These are phyloP conservation scores for Silene noctiflora DNA, from an alignment of 179 eudicot species.

Conservation along the genomic window DNA sequence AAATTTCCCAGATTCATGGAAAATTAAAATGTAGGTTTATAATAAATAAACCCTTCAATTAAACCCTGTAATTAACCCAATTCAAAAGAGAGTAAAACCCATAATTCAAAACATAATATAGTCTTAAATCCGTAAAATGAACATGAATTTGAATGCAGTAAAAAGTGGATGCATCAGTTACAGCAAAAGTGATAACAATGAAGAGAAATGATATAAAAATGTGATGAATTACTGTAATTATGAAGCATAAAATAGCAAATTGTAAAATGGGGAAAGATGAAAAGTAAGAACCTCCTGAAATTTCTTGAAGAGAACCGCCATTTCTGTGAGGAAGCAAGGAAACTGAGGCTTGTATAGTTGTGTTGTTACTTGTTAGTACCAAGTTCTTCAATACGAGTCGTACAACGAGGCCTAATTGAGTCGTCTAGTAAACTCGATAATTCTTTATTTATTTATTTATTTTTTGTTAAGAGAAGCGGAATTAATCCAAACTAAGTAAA, in stretches of 20 bases:
- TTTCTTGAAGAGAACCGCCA: constrained; percentile 74
- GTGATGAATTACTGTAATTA: neutral
- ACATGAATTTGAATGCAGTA: no score
- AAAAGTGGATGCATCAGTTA: no score
- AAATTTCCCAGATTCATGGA: neutral
- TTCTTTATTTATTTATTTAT: no score
- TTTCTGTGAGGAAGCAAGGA: constrained; percentile 14
- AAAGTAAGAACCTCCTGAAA: constrained; percentile 61
- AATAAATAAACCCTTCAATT: neutral
- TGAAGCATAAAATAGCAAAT: neutral
- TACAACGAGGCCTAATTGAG: neutral
- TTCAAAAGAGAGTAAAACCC: no score
- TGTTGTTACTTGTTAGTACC: no score
- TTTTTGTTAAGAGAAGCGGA: no score
- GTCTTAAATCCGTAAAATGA: no score
- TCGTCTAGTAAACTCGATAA: no score
- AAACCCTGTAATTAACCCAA: neutral
- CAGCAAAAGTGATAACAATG: no score
- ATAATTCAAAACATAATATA: no score
- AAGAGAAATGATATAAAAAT: neutral
- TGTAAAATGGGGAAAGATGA: neutral
- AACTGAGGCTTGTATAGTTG: neutral
- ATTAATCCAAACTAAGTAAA: no score
- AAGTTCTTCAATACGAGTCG: neutral
- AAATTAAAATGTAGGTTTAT: neutral